Percentiles rank a stretch among this genome's conserved stretches.
Conservation (phyloP, 495 filamentous ascomycete genomes). For the Hamigera avellanea region DNA sequence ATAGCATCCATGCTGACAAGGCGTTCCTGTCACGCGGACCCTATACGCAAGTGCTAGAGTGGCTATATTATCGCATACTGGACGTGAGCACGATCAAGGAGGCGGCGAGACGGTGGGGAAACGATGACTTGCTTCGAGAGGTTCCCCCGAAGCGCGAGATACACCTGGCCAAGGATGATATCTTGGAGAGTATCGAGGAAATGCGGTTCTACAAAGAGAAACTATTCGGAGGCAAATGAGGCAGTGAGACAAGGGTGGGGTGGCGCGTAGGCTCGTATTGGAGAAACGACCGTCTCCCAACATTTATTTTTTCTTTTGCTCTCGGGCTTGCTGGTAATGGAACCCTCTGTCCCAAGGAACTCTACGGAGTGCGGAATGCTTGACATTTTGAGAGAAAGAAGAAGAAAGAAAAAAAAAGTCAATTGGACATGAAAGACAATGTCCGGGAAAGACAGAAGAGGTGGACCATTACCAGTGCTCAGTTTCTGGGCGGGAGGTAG, state of each 20-base stretch:
- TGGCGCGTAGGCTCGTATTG: no score
- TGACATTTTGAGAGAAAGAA: no score
- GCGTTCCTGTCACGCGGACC: constrained; percentile 67
- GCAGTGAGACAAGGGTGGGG: background rate
- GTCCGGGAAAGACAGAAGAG: no score
- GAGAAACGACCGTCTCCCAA: no score
- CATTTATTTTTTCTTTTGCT: no score
- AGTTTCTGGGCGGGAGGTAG: no score
- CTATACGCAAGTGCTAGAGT: constrained; percentile 57
- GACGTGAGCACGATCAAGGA: constrained; percentile 92
- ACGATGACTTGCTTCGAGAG: constrained; percentile 39
- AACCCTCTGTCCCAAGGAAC: no score
- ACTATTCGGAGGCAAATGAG: constrained; percentile 15
- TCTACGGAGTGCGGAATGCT: no score
- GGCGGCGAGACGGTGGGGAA: constrained; percentile 71
- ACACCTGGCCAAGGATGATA: constrained; percentile 81
- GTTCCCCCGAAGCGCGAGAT: constrained; percentile 62
- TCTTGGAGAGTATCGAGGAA: constrained; percentile 89
- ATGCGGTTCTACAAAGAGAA: constrained; percentile 60
- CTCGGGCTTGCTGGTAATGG: no score
- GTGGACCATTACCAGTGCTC: no score
- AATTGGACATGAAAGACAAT: no score
- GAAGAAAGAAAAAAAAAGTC: no score
- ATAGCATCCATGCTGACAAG: constrained; percentile 82
- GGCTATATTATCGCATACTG: constrained; percentile 80